These are phyloP conservation scores for Tieghemiomyces parasiticus DNA, from an alignment of 192 early-diverging fungal genomes.

Conservation along the genomic window DNA sequence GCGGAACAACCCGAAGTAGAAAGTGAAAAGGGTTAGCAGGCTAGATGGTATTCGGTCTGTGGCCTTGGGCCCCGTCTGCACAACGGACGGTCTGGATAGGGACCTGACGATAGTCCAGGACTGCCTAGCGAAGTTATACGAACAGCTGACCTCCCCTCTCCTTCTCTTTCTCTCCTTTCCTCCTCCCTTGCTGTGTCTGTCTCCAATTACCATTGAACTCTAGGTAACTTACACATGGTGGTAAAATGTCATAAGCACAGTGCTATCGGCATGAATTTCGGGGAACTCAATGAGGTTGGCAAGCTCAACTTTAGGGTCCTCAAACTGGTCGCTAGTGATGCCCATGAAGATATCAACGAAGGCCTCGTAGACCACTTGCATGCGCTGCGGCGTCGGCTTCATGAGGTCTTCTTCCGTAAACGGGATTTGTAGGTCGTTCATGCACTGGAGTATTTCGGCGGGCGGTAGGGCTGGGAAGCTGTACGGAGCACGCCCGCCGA, in stretches of 20 bases:
- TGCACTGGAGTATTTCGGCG: constrained; percentile 54
- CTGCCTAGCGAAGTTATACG: too few relatives aligned
- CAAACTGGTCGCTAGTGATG: constrained; percentile 34
- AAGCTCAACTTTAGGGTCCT: constrained; percentile 17
- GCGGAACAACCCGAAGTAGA: too few relatives aligned
- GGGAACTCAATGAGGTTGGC: constrained; percentile 27
- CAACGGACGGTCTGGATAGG: too few relatives aligned
- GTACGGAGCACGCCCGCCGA: too few relatives aligned
- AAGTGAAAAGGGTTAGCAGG: too few relatives aligned
- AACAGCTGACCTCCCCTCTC: too few relatives aligned
- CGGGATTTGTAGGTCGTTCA: constrained; percentile 61
- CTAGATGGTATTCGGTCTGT: too few relatives aligned
- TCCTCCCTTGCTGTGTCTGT: too few relatives aligned
- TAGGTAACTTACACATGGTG: constrained; percentile 45
- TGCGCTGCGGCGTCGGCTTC: constrained; percentile 49
- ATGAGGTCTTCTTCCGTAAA: constrained; percentile 54
- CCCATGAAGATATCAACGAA: constrained; percentile 58
- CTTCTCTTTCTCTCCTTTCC: too few relatives aligned
- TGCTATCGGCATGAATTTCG: constrained; percentile 47
- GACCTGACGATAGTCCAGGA: too few relatives aligned
- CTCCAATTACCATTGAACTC: too few relatives aligned
- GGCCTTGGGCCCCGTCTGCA: too few relatives aligned
- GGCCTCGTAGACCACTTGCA: constrained; percentile 52
- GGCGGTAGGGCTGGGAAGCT: constrained; percentile 57
- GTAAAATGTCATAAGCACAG: constrained; percentile 45